Evolutionary conservation across 1,284 basidiomycete species (phyloP), one percentile per base, ranked within the genome.

Genomic region (Tylopilus orsonianus): DNA sequence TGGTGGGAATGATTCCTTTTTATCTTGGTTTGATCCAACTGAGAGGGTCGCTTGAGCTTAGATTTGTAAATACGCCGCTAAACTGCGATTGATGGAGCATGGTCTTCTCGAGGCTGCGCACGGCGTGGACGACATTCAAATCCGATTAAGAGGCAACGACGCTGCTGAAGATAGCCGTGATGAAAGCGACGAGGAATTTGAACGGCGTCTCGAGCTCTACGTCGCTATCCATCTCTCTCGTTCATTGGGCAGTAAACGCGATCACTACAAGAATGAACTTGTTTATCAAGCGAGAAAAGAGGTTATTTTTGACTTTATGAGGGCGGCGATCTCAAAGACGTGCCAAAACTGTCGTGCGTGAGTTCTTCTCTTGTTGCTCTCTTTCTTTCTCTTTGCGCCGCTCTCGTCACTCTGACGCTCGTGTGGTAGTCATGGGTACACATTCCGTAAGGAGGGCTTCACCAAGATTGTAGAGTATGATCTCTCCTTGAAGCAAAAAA

Each of bases 391-490:
- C 8, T 9, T 13, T 13, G 23, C 33, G 16, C 35, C 23, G 29
- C 16, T 37, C 36, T 44, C 45, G 23, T 23, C 29, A 2, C 20
- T 4, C 34, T 59, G 34, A 58, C 30, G n/a, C 14, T 41, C 5
- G 24, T 33, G 26, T 41, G 29, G 53, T 46, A 96, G 93, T n/a
- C 72, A 80, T 60, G 85, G 79, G 2, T 93, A 92, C 63, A 90
- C 90, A 0, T 91, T 93, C 70, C 86, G 95, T 50, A 97, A 95
- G 67, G 97, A 99, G 65, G 93, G 92, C 1, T 80, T 91, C 64
- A 90, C 92, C 50, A 98, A 97, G 72, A 82, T 99, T 55, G 88
- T 98, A 65, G 95, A 98, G 71, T 90, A 91, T 61, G 93, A 94
- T 60, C 78, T 98, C 24, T 77, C 90, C 2, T 49, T 69, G 6